These are phyloP conservation scores for Metarhizium brunneum DNA, from an alignment of 2,329 filamentous ascomycete genomes.

Conservation along the genomic window DNA sequence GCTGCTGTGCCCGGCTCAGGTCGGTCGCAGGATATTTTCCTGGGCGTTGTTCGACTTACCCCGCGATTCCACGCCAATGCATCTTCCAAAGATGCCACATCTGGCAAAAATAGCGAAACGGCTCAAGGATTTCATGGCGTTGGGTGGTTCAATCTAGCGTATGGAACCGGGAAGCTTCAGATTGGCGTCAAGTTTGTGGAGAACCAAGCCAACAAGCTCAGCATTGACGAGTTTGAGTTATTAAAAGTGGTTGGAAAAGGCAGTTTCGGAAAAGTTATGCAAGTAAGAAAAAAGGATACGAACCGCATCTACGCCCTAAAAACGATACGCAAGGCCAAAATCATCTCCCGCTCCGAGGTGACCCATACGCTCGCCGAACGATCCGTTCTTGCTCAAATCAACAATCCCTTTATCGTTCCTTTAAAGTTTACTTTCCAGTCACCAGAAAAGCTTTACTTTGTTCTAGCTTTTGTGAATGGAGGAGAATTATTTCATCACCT, in stretches of 20 bases:
- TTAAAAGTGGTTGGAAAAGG: conserved; percentile 97
- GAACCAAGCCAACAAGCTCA: conserved; percentile 78
- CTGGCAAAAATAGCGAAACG: conserved; percentile 51
- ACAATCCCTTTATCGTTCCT: conserved; percentile 98
- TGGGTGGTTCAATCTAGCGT: conserved; percentile 85
- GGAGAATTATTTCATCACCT: conserved; percentile 96
- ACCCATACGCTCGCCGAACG: conserved; percentile 93
- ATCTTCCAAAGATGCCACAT: neutral
- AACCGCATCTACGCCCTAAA: conserved; percentile 97
- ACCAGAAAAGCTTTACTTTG: conserved; percentile 95
- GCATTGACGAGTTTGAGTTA: conserved; percentile 93
- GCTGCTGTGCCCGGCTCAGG: conserved; percentile 75
- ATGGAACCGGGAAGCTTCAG: conserved; percentile 80
- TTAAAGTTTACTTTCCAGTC: conserved; percentile 99
- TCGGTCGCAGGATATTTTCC: conserved; percentile 90
- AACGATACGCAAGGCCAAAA: conserved; percentile 98
- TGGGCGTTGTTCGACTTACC: conserved; percentile 75
- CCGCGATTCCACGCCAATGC: conserved; percentile 70
- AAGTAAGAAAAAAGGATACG: conserved; percentile 96
- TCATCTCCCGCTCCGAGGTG: conserved; percentile 96
- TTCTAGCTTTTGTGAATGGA: conserved; percentile 93
- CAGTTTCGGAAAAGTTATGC: conserved; percentile 99
- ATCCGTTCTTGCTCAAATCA: conserved; percentile 96
- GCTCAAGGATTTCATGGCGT: conserved; percentile 57
- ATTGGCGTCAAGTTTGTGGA: conserved; percentile 93